Evolutionary conservation across 176 grass and related monocot genomes (phyloP).

Genomic region (Bolboschoenus planiculmis): DNA sequence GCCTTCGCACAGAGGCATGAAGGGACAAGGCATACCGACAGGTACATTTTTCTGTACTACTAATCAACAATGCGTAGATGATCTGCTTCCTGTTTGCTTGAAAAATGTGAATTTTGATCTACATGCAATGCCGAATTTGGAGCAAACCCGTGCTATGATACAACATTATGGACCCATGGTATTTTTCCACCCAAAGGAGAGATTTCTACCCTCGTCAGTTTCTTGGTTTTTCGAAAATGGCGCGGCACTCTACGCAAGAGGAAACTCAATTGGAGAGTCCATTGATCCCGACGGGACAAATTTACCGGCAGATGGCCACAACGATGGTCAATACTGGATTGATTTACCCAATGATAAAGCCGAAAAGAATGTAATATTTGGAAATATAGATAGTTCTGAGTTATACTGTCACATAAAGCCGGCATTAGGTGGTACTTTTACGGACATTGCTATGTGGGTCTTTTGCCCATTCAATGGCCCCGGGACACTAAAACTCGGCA

Average conservation of each 20-base stretch:
- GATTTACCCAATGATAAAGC: slow-evolving; percentile 26
- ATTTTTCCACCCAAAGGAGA: slow-evolving; percentile 78
- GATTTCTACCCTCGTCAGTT: slow-evolving; percentile 88
- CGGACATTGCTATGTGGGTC: slow-evolving; percentile 61
- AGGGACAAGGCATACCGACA: slow-evolving; percentile 31
- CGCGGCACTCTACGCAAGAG: slow-evolving; percentile 43
- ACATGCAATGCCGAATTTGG: slow-evolving; percentile 70
- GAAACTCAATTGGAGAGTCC: slow-evolving; percentile 17
- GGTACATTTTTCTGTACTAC: slow-evolving; percentile 72
- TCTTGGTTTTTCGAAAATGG: slow-evolving; percentile 94
- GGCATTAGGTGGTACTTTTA: slow-evolving; percentile 35
- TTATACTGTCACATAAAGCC: slow-evolving; percentile 44
- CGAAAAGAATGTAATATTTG: slow-evolving; percentile 18
- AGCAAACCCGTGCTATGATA: slow-evolving; percentile 79
- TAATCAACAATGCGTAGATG: slow-evolving; percentile 16
- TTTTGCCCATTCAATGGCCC: slow-evolving; percentile 95
- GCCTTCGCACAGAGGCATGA: slow-evolving; percentile 47
- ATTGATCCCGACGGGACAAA: slow-evolving; percentile 33
- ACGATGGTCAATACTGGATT: slow-evolving; percentile 45
- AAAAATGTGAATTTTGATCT: slow-evolving; percentile 61
- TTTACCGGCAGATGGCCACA: slow-evolving; percentile 28
- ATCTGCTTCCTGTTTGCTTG: slow-evolving; percentile 44
- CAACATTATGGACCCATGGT: slow-evolving; percentile 72
- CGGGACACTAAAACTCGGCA: slow-evolving; percentile 59
- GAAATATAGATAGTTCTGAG: slow-evolving; percentile 32